Evolutionary conservation across 768 basidiomycete species (phyloP).

Genomic region (Lactarius tabidus): DNA sequence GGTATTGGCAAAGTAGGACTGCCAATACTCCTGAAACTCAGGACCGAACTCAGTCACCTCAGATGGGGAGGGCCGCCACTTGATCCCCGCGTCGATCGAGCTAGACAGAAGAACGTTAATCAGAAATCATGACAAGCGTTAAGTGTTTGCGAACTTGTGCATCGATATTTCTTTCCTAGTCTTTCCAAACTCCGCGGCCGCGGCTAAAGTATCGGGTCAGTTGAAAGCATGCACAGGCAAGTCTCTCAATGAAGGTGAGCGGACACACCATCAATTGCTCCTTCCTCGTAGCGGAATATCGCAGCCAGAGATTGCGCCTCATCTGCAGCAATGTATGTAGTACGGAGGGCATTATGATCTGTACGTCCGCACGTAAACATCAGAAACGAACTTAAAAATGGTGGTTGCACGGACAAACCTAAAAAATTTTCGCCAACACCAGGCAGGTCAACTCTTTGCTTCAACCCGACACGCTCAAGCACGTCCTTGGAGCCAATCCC

Average conservation of each 20-base stretch:
- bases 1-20: slow-evolving; percentile 23
- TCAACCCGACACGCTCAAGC: slow-evolving; percentile 32
- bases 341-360: slow-evolving; percentile 23
- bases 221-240: not conserved
- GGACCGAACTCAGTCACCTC: slow-evolving; percentile 29
- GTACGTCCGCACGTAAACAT: not conserved
- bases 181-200: slow-evolving; percentile 34
- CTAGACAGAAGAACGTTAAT: slow-evolving; percentile 8
- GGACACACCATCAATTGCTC: slow-evolving; percentile 21
- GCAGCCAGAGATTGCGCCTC: slow-evolving; percentile 25
- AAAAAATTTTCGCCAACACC: slow-evolving; percentile 38
- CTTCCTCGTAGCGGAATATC: slow-evolving; percentile 17
- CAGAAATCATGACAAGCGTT: not conserved
- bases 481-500: slow-evolving; percentile 38
- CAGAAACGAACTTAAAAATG: not conserved
- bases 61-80: slow-evolving; percentile 25
- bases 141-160: slow-evolving; percentile 48
- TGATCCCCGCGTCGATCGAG: slow-evolving; percentile 29
- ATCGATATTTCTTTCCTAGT: slow-evolving; percentile 45
- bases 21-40: slow-evolving; percentile 27
- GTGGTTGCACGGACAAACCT: slow-evolving; percentile 26
- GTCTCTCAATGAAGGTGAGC: not conserved
- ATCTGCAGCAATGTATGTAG: slow-evolving; percentile 15
- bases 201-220: slow-evolving; percentile 27
- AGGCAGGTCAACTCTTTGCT: slow-evolving; percentile 33